Evolutionary conservation across 345 rosid genomes (phyloP).

Genomic region (Eutrema japonicum): DNA sequence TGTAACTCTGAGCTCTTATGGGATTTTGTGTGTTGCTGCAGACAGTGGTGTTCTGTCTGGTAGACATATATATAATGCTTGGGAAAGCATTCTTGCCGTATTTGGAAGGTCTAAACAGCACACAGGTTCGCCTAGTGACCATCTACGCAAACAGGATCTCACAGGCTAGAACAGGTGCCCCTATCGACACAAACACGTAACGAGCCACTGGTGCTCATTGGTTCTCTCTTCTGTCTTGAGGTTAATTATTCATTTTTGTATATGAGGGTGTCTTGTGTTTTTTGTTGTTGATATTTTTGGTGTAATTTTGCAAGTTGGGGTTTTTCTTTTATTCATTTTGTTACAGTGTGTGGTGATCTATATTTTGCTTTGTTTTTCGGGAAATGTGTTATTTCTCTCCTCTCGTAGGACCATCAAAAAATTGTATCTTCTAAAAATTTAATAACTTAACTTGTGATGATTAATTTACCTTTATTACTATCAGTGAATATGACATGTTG

Average conservation of each 20-base stretch:
- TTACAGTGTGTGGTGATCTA: constrained; percentile 21
- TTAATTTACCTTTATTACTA: no score
- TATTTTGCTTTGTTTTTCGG: neutral
- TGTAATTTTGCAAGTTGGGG: constrained; percentile 34
- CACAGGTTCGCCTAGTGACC: constrained; percentile 89
- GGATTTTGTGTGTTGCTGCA: constrained; percentile 46
- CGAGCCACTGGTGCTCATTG: constrained; percentile 14
- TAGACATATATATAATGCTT: constrained; percentile 96
- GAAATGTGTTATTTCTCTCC: constrained; percentile 12
- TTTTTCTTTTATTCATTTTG: constrained; percentile 8
- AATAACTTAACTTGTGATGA: no score
- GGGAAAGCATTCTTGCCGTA: constrained; percentile 95
- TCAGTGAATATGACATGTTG: no score
- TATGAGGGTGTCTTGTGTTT: constrained; percentile 31
- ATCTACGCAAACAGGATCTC: constrained; percentile 97
- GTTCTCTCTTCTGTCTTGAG: constrained; percentile 26
- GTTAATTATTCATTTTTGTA: constrained; percentile 45
- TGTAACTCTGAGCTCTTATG: neutral
- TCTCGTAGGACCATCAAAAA: constrained; percentile 5
- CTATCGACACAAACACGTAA: constrained; percentile 51
- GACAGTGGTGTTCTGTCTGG: constrained; percentile 99
- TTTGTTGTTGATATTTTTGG: neutral
- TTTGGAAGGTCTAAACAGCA: constrained; percentile 90
- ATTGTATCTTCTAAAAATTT: neutral
- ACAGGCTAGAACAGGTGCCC: constrained; percentile 86